Base-by-base conservation (phyloP, 768 basidiomycete species). In the Pseudohyphozyma bogoriensis region DNA sequence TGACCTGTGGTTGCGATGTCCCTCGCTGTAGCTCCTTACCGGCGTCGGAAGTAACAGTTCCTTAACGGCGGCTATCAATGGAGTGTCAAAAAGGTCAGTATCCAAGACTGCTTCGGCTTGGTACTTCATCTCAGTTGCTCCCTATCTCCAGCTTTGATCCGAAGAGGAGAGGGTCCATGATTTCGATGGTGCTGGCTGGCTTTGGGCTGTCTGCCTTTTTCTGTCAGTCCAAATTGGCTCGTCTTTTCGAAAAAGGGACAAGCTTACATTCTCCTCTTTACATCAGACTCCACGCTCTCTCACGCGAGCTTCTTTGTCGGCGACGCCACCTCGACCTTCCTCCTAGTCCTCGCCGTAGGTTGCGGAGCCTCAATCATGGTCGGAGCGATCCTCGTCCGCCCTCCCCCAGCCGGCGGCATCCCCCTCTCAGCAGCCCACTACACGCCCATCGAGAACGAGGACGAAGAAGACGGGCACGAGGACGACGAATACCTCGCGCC, bases 181-280 rank as follows among this genome's bases (percentile, higher is more conserved):
- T 67, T 2, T 55, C 59, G 0, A 29, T 63, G 33, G 62, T 67
- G 1, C 24, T 67, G 4, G 44, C 55, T 16, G 62, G 50, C 8
- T 64, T 63, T 12, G 66, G 66, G 15, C 55, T 67, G 0, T 64
- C 62, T 0, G 66, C 66, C 5, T 63, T 64, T 42, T 61, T 61
- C 59, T 67, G 62, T 67, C 9, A 16, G 65, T 58, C 26, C 10
- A 5, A 36, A n/a, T n/a, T n/a, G n/a, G n/a, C n/a, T n/a, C 52
- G 11, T 28, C 15, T 12, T 11, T 22, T 26, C 28, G 8, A 18
- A 28, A 13, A 2, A 10, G 12, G 2, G 22, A 18, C 24, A n/a
- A 18, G 1, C n/a, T 28, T 2, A n/a, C 33, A 28, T 31, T 31
- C 3, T 28, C 29, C 15, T 22, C 16, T 3, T 13, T 12, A 20